Conservation (phyloP, 1,284 basidiomycete species). For the Rhodotorula mucilaginosa region DNA sequence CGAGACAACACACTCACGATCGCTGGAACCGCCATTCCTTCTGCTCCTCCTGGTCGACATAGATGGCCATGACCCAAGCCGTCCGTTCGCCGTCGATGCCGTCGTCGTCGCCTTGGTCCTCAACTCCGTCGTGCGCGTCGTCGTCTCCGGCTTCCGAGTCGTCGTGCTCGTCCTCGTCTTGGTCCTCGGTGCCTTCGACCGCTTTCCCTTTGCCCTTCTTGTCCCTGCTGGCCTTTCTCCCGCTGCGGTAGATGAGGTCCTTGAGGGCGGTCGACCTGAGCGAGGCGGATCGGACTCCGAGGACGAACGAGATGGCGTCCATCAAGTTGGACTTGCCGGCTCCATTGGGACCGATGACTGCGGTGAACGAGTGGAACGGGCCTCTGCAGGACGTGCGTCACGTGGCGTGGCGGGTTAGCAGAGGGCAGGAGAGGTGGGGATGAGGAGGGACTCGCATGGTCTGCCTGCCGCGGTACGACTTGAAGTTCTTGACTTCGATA, state of each 20-base stretch:
- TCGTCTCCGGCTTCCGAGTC: slow-evolving; percentile 46
- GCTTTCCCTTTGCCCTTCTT: slow-evolving; percentile 45
- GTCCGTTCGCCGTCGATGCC: slow-evolving; percentile 81
- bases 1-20: slow-evolving; percentile 62
- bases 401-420: neutral
- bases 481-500: slow-evolving; percentile 88
- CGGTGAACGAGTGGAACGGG: slow-evolving; percentile 89
- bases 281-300: slow-evolving; percentile 91
- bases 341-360: slow-evolving; percentile 97
- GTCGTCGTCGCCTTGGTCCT: slow-evolving; percentile 62
- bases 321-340: slow-evolving; percentile 98
- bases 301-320: slow-evolving; percentile 99
- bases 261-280: slow-evolving; percentile 88
- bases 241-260: slow-evolving; percentile 89
- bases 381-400: slow-evolving; percentile 60
- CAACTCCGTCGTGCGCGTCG: slow-evolving; percentile 55
- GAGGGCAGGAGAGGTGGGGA: neutral
- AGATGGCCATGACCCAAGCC: slow-evolving; percentile 93
- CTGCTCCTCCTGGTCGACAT: slow-evolving; percentile 63
- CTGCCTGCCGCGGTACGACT: slow-evolving; percentile 57
- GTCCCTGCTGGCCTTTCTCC: slow-evolving; percentile 45
- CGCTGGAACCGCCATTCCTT: slow-evolving; percentile 88
- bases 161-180: slow-evolving; percentile 42
- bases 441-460: slow-evolving; percentile 32
- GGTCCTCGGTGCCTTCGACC: slow-evolving; percentile 43